Evolutionary conservation across 1,284 basidiomycete species (phyloP).

Genomic region (Papiliotrema laurentii): DNA sequence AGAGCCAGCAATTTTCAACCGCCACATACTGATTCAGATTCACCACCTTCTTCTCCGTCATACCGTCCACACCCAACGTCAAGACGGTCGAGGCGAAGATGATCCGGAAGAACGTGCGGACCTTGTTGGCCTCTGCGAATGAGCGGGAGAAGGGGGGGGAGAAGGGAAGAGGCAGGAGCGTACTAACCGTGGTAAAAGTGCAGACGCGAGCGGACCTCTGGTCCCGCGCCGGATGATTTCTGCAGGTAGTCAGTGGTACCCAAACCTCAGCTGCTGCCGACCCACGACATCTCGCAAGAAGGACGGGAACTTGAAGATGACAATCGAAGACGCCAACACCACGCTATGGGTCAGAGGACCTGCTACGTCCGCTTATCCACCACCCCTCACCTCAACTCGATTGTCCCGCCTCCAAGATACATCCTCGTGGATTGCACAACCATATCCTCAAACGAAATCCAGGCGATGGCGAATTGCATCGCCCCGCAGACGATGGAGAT

Average conservation of each 20-base stretch:
- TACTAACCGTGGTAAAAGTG: constrained; percentile 28
- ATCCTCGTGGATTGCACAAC: constrained; percentile 12
- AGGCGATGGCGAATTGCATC: constrained; percentile 12
- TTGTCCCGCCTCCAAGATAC: constrained; percentile 13
- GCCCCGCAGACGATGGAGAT: constrained; percentile 12
- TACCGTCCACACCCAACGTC: constrained; percentile 24
- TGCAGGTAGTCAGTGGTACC: constrained; percentile 2
- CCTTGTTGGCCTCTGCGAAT: constrained; percentile 25
- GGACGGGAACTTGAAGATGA: constrained; percentile 24
- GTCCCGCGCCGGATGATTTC: constrained; percentile 32
- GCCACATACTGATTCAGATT: constrained; percentile 1
- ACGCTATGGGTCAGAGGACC: constrained; percentile 8
- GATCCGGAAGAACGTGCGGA: constrained; percentile 29
- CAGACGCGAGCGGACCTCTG: constrained; percentile 28
- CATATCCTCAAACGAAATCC: constrained; percentile 14
- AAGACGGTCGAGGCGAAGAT: constrained; percentile 18
- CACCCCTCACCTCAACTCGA: constrained; percentile 14
- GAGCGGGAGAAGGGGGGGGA: not conserved
- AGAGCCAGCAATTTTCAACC: not conserved
- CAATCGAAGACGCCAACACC: constrained; percentile 15
- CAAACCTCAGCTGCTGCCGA: not conserved
- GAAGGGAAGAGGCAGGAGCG: not conserved
- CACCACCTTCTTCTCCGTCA: constrained; percentile 1
- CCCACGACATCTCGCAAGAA: constrained; percentile 29
- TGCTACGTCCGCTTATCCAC: no score